phyloP scores from a whole-genome alignment of 768 basidiomycete genomes.

The Pulveroboletus sp. region DNA sequence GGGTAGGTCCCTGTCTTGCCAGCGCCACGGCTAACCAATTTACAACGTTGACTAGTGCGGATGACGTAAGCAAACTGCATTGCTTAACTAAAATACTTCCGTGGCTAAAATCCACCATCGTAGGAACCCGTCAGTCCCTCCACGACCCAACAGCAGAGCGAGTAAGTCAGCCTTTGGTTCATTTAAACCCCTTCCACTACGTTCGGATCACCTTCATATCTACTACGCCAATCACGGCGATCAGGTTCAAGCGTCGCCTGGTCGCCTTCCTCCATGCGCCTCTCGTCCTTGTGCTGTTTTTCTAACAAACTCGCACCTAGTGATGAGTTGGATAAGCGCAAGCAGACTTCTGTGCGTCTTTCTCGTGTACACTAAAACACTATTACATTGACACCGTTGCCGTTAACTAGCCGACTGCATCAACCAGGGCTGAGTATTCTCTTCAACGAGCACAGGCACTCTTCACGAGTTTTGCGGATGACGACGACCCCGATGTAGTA shows the following conservation, averaged over 20 bases:
- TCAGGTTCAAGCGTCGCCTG: constrained; percentile 21
- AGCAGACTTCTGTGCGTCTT: constrained; percentile 28
- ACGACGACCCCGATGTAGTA: constrained; percentile 45
- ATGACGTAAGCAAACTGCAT: constrained; percentile 29
- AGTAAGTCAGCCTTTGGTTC: constrained; percentile 29
- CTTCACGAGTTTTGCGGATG: constrained; percentile 62
- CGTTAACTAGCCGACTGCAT: constrained; percentile 2
- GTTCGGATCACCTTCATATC: constrained; percentile 9
- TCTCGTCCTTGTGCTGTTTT: constrained; percentile 60
- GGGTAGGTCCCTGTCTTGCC: constrained; percentile 9
- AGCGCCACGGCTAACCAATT: background rate
- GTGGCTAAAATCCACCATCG: constrained; percentile 7
- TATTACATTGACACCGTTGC: background rate
- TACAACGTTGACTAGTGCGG: constrained; percentile 16
- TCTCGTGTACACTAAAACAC: background rate
- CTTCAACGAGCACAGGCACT: constrained; percentile 46
- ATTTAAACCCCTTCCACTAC: constrained; percentile 12
- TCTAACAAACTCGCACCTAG: constrained; percentile 51
- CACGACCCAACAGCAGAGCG: constrained; percentile 20
- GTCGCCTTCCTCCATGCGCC: constrained; percentile 47
- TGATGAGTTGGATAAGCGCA: constrained; percentile 39
- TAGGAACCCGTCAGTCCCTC: constrained; percentile 26
- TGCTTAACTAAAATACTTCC: constrained; percentile 16
- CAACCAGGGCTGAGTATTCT: constrained; percentile 39
- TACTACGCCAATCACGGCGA: constrained; percentile 17